A percentile compares a stretch with the other conserved stretches of the same genome.
These are phyloP conservation scores for Annulohypoxylon maeteangense DNA, from an alignment of 495 filamentous ascomycete genomes.

Conservation along the genomic window DNA sequence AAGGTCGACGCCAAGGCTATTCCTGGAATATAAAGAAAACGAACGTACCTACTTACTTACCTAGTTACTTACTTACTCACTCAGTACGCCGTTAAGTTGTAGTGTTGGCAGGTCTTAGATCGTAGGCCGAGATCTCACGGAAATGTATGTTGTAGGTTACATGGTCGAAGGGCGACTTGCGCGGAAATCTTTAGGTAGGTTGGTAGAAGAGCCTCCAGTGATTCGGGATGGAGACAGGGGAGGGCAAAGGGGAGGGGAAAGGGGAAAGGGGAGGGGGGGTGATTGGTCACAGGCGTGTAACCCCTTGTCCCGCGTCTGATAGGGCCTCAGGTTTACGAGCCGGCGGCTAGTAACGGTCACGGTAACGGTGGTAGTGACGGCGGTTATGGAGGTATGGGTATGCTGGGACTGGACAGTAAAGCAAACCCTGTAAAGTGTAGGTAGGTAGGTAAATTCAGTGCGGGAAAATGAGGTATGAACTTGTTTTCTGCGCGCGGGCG, in stretches of 20 bases:
- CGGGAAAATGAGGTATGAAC: neutral
- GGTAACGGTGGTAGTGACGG: neutral
- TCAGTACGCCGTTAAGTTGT: neutral
- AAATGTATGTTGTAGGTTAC: neutral
- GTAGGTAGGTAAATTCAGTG: too few species aligned
- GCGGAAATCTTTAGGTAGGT: neutral
- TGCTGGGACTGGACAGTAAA: neutral
- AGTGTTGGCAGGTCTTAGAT: neutral
- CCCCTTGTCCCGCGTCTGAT: neutral
- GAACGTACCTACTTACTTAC: neutral
- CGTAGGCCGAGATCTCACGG: neutral
- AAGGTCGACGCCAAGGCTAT: neutral
- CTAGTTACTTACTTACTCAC: too few species aligned
- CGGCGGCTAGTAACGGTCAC: constrained; percentile 42
- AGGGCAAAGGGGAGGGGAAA: neutral
- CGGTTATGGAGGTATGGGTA: neutral
- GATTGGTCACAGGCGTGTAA: constrained; percentile 6
- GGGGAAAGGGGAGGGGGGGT: neutral
- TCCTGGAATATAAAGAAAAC: neutral
- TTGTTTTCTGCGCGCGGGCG: neutral
- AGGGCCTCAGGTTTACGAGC: constrained; percentile 3
- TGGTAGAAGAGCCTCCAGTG: neutral
- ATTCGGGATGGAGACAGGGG: neutral
- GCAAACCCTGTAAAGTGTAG: neutral
- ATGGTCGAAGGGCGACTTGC: neutral